These are phyloP conservation scores for Carex littledalei DNA, from an alignment of 176 grass and related monocot species.

Conservation along the genomic window DNA sequence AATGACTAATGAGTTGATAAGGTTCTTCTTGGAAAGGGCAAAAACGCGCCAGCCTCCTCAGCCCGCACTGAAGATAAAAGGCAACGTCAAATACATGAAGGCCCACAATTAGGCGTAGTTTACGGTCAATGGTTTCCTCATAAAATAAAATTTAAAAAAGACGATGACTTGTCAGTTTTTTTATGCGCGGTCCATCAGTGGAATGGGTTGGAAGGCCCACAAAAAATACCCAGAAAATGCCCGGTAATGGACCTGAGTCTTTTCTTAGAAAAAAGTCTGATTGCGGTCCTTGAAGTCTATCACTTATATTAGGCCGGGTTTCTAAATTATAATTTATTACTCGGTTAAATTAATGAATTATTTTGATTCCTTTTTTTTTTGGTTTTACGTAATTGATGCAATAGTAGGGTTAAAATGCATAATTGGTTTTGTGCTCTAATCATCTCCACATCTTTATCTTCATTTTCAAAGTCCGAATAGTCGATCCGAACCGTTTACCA, in stretches of 20 bases:
- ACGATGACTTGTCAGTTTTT: background rate
- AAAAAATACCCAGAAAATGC: background rate
- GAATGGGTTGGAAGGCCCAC: background rate
- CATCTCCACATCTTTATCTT: too few species aligned
- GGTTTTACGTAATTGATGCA: background rate
- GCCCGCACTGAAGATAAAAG: too few species aligned
- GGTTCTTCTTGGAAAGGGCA: background rate
- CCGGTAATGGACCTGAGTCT: background rate
- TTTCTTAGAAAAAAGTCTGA: background rate
- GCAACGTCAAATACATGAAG: too few species aligned
- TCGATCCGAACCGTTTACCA: too few species aligned
- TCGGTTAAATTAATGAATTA: background rate
- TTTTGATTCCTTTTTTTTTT: background rate
- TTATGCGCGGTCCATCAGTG: background rate
- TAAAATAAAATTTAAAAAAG: background rate
- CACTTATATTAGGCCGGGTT: background rate
- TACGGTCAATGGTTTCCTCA: background rate
- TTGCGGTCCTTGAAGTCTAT: background rate
- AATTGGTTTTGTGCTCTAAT: too few species aligned
- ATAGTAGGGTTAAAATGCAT: too few species aligned
- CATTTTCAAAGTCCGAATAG: too few species aligned
- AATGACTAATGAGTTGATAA: too few species aligned
- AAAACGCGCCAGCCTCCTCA: background rate
- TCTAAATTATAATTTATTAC: background rate
- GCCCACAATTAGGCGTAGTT: too few species aligned